These are phyloP conservation scores for Mortierella antarctica DNA, from an alignment of 192 early-diverging fungal genomes.

Conservation along the genomic window DNA sequence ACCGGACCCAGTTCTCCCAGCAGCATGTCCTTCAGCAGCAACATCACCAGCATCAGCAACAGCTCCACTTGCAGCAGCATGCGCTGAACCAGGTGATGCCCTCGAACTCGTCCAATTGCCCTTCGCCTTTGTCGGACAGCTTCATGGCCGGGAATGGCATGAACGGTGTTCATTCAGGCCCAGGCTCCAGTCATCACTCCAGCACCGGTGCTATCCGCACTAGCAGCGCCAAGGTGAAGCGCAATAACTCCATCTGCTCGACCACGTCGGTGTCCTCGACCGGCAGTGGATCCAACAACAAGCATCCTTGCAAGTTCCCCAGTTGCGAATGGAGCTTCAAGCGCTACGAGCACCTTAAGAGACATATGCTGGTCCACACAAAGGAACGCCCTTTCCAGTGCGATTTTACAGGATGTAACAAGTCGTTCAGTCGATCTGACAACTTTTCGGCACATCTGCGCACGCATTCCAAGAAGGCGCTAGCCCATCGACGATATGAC, in stretches of 20 bases:
- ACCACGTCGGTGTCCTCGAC: slow-evolving; percentile 53
- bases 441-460: slow-evolving; percentile 81
- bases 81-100: slow-evolving; percentile 38
- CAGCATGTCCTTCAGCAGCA: slow-evolving; percentile 32
- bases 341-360: slow-evolving; percentile 83
- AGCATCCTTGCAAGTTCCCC: slow-evolving; percentile 59
- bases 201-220: slow-evolving; percentile 38
- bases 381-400: slow-evolving; percentile 79
- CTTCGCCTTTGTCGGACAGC: slow-evolving; percentile 43
- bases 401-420: slow-evolving; percentile 77
- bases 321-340: slow-evolving; percentile 77
- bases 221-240: slow-evolving; percentile 47
- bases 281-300: slow-evolving; percentile 54
- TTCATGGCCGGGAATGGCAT: slow-evolving; percentile 17
- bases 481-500: slow-evolving; percentile 48
- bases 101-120: slow-evolving; percentile 26
- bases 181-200: slow-evolving; percentile 13
- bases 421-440: slow-evolving; percentile 82
- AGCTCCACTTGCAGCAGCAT: slow-evolving; percentile 31
- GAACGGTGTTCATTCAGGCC: slow-evolving; percentile 8
- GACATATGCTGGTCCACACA: slow-evolving; percentile 83
- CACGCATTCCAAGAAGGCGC: slow-evolving; percentile 76
- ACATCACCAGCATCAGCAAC: slow-evolving; percentile 46
- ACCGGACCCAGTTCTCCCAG: slow-evolving; percentile 48
- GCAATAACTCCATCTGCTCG: slow-evolving; percentile 58